Percentiles rank a stretch among this genome's conserved stretches.
Evolutionary conservation across 75 land plant genomes (phyloP).

Genomic region (Adiantum capillusveneris): DNA sequence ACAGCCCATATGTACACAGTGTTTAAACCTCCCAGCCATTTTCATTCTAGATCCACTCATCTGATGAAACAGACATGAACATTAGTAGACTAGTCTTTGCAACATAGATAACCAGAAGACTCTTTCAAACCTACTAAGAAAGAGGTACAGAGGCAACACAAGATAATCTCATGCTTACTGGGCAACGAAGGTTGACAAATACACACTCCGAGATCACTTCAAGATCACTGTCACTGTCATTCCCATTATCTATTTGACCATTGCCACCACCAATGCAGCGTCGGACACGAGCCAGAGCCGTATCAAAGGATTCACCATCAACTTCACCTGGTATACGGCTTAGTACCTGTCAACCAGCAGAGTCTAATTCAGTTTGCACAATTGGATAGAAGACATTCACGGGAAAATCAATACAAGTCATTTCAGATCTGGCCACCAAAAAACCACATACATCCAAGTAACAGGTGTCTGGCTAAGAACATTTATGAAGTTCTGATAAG

Average conservation of each 20-base stretch:
- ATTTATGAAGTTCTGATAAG: no score
- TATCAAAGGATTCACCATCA: slow-evolving; percentile 82
- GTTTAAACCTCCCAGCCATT: slow-evolving; percentile 88
- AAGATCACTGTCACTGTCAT: slow-evolving; percentile 30
- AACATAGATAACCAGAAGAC: no score
- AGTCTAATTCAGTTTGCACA: no score
- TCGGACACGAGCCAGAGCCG: slow-evolving; percentile 80
- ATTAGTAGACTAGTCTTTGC: no score
- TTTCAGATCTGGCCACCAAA: no score
- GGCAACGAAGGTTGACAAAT: slow-evolving; percentile 30
- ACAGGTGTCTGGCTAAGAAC: no score
- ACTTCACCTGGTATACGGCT: slow-evolving; percentile 55
- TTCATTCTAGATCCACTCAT: slow-evolving; percentile 96
- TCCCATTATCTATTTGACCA: slow-evolving; percentile 13
- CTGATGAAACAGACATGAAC: slow-evolving; percentile 20
- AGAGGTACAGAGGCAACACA: background rate
- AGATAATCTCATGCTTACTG: slow-evolving; percentile 40
- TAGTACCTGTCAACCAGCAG: slow-evolving; percentile 43
- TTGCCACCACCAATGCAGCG: slow-evolving; percentile 79
- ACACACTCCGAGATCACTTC: slow-evolving; percentile 39
- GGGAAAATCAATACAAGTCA: no score
- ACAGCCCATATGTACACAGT: slow-evolving; percentile 95
- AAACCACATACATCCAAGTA: no score
- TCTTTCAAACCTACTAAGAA: background rate
- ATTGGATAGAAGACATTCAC: no score